These are phyloP conservation scores for Alternaria incomplexa DNA, from an alignment of 2,329 filamentous ascomycete genomes.

Conservation along the genomic window DNA sequence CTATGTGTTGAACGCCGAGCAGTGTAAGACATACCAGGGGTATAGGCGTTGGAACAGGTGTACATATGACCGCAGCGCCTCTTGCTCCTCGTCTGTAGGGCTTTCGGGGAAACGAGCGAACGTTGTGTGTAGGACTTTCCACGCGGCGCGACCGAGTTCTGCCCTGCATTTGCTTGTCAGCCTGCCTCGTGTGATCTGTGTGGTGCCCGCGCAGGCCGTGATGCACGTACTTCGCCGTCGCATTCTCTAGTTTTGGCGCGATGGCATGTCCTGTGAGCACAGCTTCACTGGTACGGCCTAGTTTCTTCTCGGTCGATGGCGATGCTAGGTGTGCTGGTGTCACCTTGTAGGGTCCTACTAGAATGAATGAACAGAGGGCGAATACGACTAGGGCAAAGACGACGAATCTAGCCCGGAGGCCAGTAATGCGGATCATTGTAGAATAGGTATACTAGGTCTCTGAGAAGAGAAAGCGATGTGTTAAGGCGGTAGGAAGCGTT, in stretches of 20 bases:
- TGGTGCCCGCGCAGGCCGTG: slow-evolving; percentile 10
- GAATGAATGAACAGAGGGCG: slow-evolving; percentile 63
- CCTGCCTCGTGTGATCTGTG: slow-evolving; percentile 10
- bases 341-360: slow-evolving; percentile 64
- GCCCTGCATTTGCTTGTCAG: slow-evolving; percentile 52
- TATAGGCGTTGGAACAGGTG: slow-evolving; percentile 70
- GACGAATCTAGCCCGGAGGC: slow-evolving; percentile 45
- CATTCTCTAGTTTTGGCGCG: slow-evolving; percentile 82
- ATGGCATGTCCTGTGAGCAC: slow-evolving; percentile 71
- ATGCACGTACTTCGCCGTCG: slow-evolving; percentile 67
- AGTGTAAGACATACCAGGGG: slow-evolving; percentile 59
- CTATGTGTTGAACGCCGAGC: slow-evolving; percentile 18
- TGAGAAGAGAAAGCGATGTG: background rate
- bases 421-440: slow-evolving; percentile 38
- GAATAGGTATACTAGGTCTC: background rate
- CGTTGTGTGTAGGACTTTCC: slow-evolving; percentile 71
- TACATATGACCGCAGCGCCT: slow-evolving; percentile 65
- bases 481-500: background rate
- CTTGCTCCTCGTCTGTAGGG: slow-evolving; percentile 65
- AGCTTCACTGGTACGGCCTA: slow-evolving; percentile 30
- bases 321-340: slow-evolving; percentile 36
- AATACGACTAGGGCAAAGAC: slow-evolving; percentile 60
- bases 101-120: slow-evolving; percentile 70
- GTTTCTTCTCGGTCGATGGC: slow-evolving; percentile 19
- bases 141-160: slow-evolving; percentile 68